Conservation (phyloP, 257 asterid species). For the Schizonepeta tenuifolia region DNA sequence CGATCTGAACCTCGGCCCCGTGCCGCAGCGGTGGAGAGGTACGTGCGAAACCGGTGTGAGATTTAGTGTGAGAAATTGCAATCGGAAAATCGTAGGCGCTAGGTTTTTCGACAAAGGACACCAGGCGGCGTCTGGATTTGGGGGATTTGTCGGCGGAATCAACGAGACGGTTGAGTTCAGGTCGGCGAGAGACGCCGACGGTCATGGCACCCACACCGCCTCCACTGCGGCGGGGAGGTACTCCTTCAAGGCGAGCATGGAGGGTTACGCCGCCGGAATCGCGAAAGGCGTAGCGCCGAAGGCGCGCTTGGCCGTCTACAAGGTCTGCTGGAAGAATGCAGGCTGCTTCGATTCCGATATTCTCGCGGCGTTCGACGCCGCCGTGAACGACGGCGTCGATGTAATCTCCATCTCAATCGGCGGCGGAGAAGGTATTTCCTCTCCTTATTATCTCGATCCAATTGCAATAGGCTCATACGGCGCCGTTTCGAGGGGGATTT, state of each 20-base stretch:
- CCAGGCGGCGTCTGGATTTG: constrained; percentile 73
- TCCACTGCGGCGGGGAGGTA: constrained; percentile 97
- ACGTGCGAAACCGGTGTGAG: constrained; percentile 61
- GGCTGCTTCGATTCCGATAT: constrained; percentile 99
- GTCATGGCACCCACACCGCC: constrained; percentile 98
- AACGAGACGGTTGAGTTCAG: constrained; percentile 78
- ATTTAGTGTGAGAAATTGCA: constrained; percentile 60
- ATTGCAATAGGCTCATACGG: constrained; percentile 96
- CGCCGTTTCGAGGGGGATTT: constrained; percentile 93
- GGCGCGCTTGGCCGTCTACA: constrained; percentile 85
- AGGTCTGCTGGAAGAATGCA: constrained; percentile 87
- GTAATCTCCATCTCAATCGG: constrained; percentile 94
- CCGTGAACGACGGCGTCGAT: constrained; percentile 91
- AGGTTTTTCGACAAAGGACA: constrained; percentile 86
- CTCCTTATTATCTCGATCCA: constrained; percentile 96
- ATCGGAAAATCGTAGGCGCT: constrained; percentile 82
- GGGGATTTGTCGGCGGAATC: constrained; percentile 71
- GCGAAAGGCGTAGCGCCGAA: constrained; percentile 99
- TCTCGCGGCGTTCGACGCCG: constrained; percentile 91
- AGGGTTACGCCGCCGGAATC: constrained; percentile 89
- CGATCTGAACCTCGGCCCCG: constrained; percentile 87
- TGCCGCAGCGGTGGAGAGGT: constrained; percentile 84
- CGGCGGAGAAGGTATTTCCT: constrained; percentile 90
- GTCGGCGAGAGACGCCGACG: constrained; percentile 95
- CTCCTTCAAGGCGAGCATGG: constrained; percentile 79